These are phyloP conservation scores for Scleromitrula shiraiana DNA, from an alignment of 2,329 filamentous ascomycete species.

Conservation along the genomic window DNA sequence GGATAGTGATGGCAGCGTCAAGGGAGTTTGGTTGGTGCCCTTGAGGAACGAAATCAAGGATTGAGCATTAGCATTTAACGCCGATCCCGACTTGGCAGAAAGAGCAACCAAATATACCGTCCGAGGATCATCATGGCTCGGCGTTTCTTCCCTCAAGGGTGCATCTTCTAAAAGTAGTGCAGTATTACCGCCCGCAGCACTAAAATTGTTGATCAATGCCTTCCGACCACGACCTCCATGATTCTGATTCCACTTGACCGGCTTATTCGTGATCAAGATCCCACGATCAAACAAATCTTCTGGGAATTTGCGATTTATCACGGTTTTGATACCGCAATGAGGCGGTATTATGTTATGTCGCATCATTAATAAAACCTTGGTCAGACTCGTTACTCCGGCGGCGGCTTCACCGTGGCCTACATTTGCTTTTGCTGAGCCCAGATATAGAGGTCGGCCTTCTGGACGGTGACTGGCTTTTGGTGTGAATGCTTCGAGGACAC, in stretches of 20 bases:
- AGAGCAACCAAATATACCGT: background rate
- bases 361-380: constrained; percentile 22
- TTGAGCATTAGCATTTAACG: background rate
- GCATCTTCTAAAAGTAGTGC: constrained; percentile 11
- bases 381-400: constrained; percentile 21
- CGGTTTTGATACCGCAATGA: constrained; percentile 15
- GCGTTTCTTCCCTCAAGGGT: background rate
- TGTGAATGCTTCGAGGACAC: constrained; percentile 11
- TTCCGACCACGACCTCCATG: background rate
- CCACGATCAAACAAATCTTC: constrained; percentile 16
- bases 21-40: background rate
- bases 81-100: background rate
- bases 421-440: constrained; percentile 23
- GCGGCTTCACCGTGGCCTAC: constrained; percentile 17
- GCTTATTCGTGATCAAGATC: background rate
- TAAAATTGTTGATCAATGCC: constrained; percentile 41
- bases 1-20: background rate
- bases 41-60: background rate
- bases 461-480: constrained; percentile 21
- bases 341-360: constrained; percentile 13
- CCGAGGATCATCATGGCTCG: background rate
- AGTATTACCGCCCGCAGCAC: constrained; percentile 16
- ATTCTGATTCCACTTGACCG: constrained; percentile 26
- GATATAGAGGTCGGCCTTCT: constrained; percentile 6
- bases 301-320: constrained; percentile 19